Evolutionary conservation across 495 filamentous ascomycete species (phyloP), one percentile per base, ranked within the genome.

Genomic region (Jackrogersella minutella): DNA sequence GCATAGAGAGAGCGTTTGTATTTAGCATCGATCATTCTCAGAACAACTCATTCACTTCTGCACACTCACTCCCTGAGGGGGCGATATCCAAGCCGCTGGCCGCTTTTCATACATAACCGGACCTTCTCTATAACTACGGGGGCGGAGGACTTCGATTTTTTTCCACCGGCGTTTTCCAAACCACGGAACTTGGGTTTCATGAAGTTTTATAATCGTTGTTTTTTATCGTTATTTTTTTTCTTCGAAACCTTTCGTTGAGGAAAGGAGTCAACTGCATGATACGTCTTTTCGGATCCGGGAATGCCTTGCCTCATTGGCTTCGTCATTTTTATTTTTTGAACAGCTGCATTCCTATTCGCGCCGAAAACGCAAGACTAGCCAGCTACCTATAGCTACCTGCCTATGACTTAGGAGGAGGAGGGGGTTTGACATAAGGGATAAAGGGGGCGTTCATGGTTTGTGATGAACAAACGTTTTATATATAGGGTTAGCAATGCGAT

Each of bases 1-100:
- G 43, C 41, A 64, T 69, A 64, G 41, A 64, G 41, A 64, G 55
- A 69, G 66, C 66, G 59, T 64, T 50, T 64, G 41, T 41, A 63
- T 58, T 64, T 68, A 26, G 40, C 28, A 53, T 37, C 55, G 40
- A 43, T 31, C 55, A 56, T 50, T 50, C n/a, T 16, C n/a, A 4
- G 26, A 56, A 52, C 34, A 43, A 50, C 50, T 26, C 33, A 36
- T 64, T 63, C 54, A 14, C 43, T 68, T n/a, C n/a, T 68, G 26
- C 26, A 30, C 7, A 30, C 22, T 22, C 19, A 50, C 49, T 31
- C 54, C 54, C 34, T 36, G 16, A 14, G 14, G 54, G 43, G 55
- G 28, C 66, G 30, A 64, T 57, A 30, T 21, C 14, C 10, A 46
- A 46, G 41, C 49, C 40, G 60, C 60, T 46, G 50, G 66, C 30